Percentiles rank a stretch among this genome's conserved stretches.
Evolutionary conservation across 805 yeast species (phyloP).

Genomic region (Saccharomycopsis synnaedendra): DNA sequence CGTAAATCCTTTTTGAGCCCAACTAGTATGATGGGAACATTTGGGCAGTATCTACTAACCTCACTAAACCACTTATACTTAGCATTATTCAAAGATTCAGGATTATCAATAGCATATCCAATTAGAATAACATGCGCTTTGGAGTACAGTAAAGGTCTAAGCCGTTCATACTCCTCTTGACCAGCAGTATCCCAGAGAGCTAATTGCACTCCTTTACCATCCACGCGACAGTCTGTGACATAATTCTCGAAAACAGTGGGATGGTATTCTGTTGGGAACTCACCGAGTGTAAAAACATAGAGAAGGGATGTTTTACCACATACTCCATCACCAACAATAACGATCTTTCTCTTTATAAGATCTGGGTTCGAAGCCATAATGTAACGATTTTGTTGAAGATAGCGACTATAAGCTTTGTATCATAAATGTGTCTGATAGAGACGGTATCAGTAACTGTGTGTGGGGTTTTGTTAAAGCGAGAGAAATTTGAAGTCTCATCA

Average conservation of each 20-base stretch:
- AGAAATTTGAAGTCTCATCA: too few species aligned
- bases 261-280: conserved; percentile 84
- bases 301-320: conserved; percentile 87
- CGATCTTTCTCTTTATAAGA: conserved; percentile 55
- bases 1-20: conserved; percentile 82
- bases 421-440: too few species aligned
- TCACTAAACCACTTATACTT: conserved; percentile 81
- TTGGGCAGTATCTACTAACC: conserved; percentile 70
- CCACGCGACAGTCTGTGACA: conserved; percentile 89
- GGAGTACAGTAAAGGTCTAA: conserved; percentile 79
- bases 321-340: conserved; percentile 91
- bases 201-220: conserved; percentile 80
- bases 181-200: conserved; percentile 97
- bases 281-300: conserved; percentile 88
- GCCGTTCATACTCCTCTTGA: conserved; percentile 87
- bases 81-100: conserved; percentile 78
- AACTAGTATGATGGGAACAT: conserved; percentile 64
- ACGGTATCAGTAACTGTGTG: too few species aligned
- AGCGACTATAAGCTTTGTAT: too few species aligned
- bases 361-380: not conserved
- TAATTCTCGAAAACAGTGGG: conserved; percentile 94
- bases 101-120: conserved; percentile 77
- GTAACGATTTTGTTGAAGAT: too few species aligned
- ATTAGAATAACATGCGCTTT: conserved; percentile 79
- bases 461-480: too few species aligned